Conservation (phyloP, 805 yeast species). For the Hanseniaspora osmophila region DNA sequence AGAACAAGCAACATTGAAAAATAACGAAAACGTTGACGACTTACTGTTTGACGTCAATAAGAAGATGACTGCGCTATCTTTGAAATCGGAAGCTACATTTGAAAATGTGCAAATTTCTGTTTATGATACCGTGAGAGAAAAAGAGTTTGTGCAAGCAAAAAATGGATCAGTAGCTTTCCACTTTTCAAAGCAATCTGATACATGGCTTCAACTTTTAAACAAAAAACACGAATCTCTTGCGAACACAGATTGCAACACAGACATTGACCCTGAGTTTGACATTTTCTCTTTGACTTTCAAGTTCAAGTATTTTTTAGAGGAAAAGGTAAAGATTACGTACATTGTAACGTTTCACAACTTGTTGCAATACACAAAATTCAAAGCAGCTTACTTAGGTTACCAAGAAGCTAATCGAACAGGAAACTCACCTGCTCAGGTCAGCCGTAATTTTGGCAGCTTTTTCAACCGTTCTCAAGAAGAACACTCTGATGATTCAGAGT, state of each 20-base stretch:
- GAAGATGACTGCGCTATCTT: background rate
- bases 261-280: constrained; percentile 55
- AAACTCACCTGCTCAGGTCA: no score
- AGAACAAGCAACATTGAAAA: background rate
- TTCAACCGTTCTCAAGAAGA: constrained; percentile 23
- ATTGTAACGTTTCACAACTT: constrained; percentile 38
- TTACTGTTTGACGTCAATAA: background rate
- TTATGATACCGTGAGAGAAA: constrained; percentile 38
- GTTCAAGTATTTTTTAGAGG: constrained; percentile 39
- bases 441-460: constrained; percentile 16
- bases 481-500: constrained; percentile 21
- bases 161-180: constrained; percentile 17
- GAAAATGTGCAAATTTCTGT: constrained; percentile 30
- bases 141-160: constrained; percentile 31
- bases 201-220: constrained; percentile 33
- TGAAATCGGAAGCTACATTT: constrained; percentile 1
- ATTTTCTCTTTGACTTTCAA: constrained; percentile 38
- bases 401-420: constrained; percentile 14
- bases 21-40: background rate
- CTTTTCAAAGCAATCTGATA: constrained; percentile 38
- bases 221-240: constrained; percentile 15
- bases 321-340: constrained; percentile 39
- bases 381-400: constrained; percentile 38
- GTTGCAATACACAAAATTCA: constrained; percentile 35
- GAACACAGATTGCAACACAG: constrained; percentile 30